These are phyloP conservation scores for Glomus cerebriforme DNA, from an alignment of 192 early-diverging fungal genomes.

Conservation along the genomic window DNA sequence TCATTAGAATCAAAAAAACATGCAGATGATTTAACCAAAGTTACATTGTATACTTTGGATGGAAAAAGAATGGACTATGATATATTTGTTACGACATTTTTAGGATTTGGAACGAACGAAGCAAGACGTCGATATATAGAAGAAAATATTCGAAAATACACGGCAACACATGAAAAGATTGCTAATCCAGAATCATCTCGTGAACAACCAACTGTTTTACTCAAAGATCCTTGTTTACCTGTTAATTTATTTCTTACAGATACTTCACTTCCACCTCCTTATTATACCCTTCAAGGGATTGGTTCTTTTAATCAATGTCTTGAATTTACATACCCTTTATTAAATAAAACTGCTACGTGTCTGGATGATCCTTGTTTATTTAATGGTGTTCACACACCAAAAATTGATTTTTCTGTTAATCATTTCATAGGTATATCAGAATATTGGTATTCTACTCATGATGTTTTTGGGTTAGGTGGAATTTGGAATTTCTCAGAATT, in stretches of 20 bases:
- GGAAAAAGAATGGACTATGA: slow-evolving; percentile 59
- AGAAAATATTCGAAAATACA: slow-evolving; percentile 40
- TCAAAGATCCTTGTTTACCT: slow-evolving; percentile 72
- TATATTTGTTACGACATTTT: slow-evolving; percentile 91
- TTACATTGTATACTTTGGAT: slow-evolving; percentile 70
- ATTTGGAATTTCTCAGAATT: slow-evolving; percentile 75
- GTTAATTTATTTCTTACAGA: slow-evolving; percentile 52
- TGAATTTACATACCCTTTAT: slow-evolving; percentile 63
- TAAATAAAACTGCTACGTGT: slow-evolving; percentile 83
- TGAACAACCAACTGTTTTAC: slow-evolving; percentile 30
- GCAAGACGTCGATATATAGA: slow-evolving; percentile 84
- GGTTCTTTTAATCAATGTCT: slow-evolving; percentile 65
- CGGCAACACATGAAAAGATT: slow-evolving; percentile 35
- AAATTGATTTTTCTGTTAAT: slow-evolving; percentile 73
- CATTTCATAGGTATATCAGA: slow-evolving; percentile 92
- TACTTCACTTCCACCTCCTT: slow-evolving; percentile 42
- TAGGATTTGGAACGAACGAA: slow-evolving; percentile 95
- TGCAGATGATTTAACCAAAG: slow-evolving; percentile 70
- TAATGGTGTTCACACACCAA: slow-evolving; percentile 91
- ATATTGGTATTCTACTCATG: slow-evolving; percentile 94
- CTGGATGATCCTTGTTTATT: slow-evolving; percentile 82
- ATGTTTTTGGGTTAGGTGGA: slow-evolving; percentile 79
- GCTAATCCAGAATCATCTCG: slow-evolving; percentile 27
- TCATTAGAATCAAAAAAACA: slow-evolving; percentile 59
- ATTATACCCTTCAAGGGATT: slow-evolving; percentile 53